These are phyloP conservation scores for Aspergillus cejpii DNA, from an alignment of 2,329 filamentous ascomycete genomes.

Conservation along the genomic window DNA sequence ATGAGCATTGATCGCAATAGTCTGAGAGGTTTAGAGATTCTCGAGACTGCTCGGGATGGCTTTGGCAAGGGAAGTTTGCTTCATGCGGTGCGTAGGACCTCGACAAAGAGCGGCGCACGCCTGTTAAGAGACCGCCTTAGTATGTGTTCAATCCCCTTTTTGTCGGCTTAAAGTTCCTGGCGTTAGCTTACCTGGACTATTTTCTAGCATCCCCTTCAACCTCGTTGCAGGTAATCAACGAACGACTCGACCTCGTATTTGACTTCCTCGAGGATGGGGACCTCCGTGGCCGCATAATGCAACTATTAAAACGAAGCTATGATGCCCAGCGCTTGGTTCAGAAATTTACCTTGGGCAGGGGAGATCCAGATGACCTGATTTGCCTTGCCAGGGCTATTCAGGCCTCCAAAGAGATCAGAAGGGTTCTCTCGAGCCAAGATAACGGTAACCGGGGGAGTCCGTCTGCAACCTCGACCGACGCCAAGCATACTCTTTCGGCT, in stretches of 20 bases:
- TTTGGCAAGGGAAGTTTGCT: slow-evolving; percentile 74
- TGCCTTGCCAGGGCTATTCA: slow-evolving; percentile 73
- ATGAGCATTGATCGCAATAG: slow-evolving; percentile 93
- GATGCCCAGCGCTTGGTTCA: slow-evolving; percentile 88
- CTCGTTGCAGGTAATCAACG: slow-evolving; percentile 69
- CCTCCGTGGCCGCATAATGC: slow-evolving; percentile 62
- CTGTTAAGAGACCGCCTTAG: slow-evolving; percentile 79
- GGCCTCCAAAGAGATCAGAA: slow-evolving; percentile 60
- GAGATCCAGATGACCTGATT: slow-evolving; percentile 86
- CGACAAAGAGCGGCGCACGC: slow-evolving; percentile 83
- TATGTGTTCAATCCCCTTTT: slow-evolving; percentile 29
- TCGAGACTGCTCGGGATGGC: slow-evolving; percentile 75
- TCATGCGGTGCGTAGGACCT: slow-evolving; percentile 81
- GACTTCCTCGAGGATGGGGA: slow-evolving; percentile 61
- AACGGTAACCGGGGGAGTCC: slow-evolving; percentile 21
- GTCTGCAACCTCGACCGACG: slow-evolving; percentile 29
- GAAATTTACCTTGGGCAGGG: slow-evolving; percentile 85
- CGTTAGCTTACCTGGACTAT: slow-evolving; percentile 46
- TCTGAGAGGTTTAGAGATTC: slow-evolving; percentile 80
- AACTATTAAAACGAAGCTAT: slow-evolving; percentile 65
- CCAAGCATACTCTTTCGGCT: slow-evolving; percentile 20
- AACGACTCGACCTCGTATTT: slow-evolving; percentile 73
- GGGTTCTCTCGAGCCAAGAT: slow-evolving; percentile 23
- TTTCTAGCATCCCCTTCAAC: slow-evolving; percentile 68
- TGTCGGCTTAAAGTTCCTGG: slow-evolving; percentile 9